These are phyloP conservation scores for Lachnellula hyalina DNA, from an alignment of 2,329 filamentous ascomycete genomes.

Conservation along the genomic window DNA sequence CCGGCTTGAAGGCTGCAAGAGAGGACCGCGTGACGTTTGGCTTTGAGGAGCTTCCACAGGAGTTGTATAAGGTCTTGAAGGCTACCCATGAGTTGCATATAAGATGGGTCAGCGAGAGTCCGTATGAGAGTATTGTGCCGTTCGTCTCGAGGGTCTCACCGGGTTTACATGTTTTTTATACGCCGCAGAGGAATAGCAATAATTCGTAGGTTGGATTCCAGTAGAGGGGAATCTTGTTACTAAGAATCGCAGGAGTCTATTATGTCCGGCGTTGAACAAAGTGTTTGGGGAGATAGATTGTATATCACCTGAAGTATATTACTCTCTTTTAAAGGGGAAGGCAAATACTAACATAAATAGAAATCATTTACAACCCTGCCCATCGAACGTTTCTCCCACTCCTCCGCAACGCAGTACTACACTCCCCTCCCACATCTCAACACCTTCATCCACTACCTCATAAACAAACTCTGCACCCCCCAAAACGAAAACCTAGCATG, in stretches of 20 bases:
- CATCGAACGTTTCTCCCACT: conserved; percentile 56
- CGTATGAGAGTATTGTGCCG: conserved; percentile 59
- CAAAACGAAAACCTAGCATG: conserved; percentile 43
- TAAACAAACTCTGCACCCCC: conserved; percentile 44
- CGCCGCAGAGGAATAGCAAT: conserved; percentile 40
- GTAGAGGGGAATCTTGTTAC: conserved; percentile 4
- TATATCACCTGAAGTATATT: conserved; percentile 39
- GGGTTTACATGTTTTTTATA: conserved; percentile 77
- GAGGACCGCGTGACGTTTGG: conserved; percentile 75
- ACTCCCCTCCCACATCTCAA: conserved; percentile 54
- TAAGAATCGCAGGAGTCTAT: conserved; percentile 34
- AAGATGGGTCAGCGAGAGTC: conserved; percentile 62
- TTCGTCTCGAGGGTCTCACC: conserved; percentile 71
- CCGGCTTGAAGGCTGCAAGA: conserved; percentile 60
- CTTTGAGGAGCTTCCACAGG: conserved; percentile 66
- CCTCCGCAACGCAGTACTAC: conserved; percentile 66
- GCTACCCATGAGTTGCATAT: conserved; percentile 69
- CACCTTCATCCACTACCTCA: conserved; percentile 48
- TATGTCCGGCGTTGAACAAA: conserved; percentile 56
- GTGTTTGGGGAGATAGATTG: conserved; percentile 57
- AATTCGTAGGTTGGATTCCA: conserved; percentile 16
- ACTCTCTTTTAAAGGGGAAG: neutral
- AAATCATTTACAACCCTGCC: conserved; percentile 59
- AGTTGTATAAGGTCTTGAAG: conserved; percentile 57
- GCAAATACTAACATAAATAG: conserved; percentile 29